These are phyloP conservation scores for Talaromyces trachyspermus DNA, from an alignment of 495 filamentous ascomycete genomes.

Conservation along the genomic window DNA sequence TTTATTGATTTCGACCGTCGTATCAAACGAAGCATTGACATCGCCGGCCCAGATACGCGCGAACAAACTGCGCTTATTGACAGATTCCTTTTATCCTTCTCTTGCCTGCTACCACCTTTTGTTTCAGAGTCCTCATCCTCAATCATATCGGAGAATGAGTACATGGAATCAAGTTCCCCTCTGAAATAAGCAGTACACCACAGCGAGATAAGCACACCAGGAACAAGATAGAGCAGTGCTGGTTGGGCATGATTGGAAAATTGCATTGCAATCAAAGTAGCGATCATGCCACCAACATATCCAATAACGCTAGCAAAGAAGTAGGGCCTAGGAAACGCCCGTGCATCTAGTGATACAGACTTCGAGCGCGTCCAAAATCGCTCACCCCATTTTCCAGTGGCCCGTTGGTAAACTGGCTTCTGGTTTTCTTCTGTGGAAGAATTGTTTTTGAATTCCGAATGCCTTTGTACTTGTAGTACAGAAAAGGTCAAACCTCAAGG, in stretches of 20 bases:
- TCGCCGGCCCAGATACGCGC: conserved; percentile 23
- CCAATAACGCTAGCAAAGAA: conserved; percentile 74
- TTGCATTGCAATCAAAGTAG: conserved; percentile 70
- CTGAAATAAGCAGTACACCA: conserved; percentile 72
- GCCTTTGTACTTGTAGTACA: conserved; percentile 64
- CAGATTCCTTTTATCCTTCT: conserved; percentile 15
- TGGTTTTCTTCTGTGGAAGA: conserved; percentile 24
- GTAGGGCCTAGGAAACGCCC: conserved; percentile 73
- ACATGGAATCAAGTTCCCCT: conserved; percentile 68
- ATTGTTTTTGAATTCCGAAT: conserved; percentile 25
- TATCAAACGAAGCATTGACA: conserved; percentile 9
- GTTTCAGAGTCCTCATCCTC: conserved; percentile 25
- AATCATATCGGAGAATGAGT: conserved; percentile 67
- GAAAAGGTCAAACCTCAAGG: conserved; percentile 85
- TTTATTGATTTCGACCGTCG: conserved; percentile 10
- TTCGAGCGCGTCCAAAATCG: conserved; percentile 63
- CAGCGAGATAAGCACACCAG: conserved; percentile 65
- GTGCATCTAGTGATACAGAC: conserved; percentile 32
- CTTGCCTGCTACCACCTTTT: conserved; percentile 13
- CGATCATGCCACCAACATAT: conserved; percentile 72
- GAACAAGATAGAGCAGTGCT: conserved; percentile 88
- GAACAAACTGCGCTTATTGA: conserved; percentile 8
- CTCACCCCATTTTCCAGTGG: conserved; percentile 72
- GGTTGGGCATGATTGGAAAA: conserved; percentile 78
- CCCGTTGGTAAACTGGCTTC: conserved; percentile 52